These are phyloP conservation scores for Byssothecium circinans DNA, from an alignment of 2,329 filamentous ascomycete genomes.

Conservation along the genomic window DNA sequence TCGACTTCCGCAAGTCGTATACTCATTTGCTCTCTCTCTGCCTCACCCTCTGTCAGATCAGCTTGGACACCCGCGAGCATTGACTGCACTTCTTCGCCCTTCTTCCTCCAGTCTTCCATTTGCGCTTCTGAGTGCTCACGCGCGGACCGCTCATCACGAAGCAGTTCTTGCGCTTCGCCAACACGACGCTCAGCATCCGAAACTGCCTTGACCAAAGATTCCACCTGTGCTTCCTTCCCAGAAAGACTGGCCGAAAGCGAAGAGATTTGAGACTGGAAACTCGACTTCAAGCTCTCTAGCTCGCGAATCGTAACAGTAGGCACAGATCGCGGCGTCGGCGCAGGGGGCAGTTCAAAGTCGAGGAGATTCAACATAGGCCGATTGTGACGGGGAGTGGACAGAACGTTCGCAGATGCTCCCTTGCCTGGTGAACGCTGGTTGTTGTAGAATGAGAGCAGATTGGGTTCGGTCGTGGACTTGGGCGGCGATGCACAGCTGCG, in stretches of 20 bases:
- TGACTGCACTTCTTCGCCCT: constrained; percentile 79
- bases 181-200: constrained; percentile 90
- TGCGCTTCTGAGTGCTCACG: constrained; percentile 75
- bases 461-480: constrained; percentile 34
- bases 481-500: constrained; percentile 54
- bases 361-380: constrained; percentile 51
- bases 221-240: constrained; percentile 89
- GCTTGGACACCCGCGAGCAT: constrained; percentile 78
- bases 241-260: constrained; percentile 89
- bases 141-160: constrained; percentile 73
- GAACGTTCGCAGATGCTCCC: constrained; percentile 25
- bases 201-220: constrained; percentile 82
- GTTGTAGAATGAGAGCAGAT: constrained; percentile 17
- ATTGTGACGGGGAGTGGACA: constrained; percentile 36
- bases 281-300: constrained; percentile 87
- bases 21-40: constrained; percentile 78
- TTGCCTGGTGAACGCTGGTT: constrained; percentile 21
- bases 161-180: constrained; percentile 78
- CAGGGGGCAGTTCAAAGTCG: constrained; percentile 91
- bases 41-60: constrained; percentile 75
- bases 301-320: constrained; percentile 90
- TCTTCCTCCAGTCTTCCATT: constrained; percentile 79
- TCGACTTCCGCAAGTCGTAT: constrained; percentile 74
- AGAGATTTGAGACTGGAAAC: constrained; percentile 88
- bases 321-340: constrained; percentile 87